These are phyloP conservation scores for Vanrija sp. DNA, from an alignment of 1,284 basidiomycete species.

Conservation along the genomic window DNA sequence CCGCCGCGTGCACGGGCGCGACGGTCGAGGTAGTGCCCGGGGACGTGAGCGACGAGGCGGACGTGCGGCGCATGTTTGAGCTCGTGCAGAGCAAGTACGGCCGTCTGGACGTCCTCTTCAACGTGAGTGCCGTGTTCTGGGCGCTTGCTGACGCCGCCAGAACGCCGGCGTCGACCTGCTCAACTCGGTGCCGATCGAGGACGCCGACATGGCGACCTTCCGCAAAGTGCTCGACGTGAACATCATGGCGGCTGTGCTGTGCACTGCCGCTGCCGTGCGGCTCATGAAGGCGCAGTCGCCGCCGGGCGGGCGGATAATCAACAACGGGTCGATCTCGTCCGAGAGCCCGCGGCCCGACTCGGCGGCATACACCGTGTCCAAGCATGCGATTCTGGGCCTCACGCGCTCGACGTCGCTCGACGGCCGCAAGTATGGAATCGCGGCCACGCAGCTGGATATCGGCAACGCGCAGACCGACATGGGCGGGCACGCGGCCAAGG, in stretches of 20 bases:
- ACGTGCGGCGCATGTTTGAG: constrained; percentile 55
- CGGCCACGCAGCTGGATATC: constrained; percentile 74
- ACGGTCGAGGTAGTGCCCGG: constrained; percentile 54
- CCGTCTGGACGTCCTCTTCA: constrained; percentile 68
- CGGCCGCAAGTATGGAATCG: constrained; percentile 66
- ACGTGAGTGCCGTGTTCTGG: constrained; percentile 52
- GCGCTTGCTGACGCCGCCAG: constrained; percentile 18
- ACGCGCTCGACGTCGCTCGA: constrained; percentile 71
- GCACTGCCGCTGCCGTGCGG: constrained; percentile 66
- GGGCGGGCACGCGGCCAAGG: constrained; percentile 51
- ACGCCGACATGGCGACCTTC: constrained; percentile 61
- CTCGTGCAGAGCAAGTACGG: constrained; percentile 59
- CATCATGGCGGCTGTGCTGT: constrained; percentile 67
- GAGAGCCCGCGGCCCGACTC: constrained; percentile 63
- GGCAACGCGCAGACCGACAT: constrained; percentile 67
- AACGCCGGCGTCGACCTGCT: constrained; percentile 58
- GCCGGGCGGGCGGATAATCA: constrained; percentile 74
- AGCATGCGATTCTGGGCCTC: constrained; percentile 71
- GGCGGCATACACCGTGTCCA: constrained; percentile 66
- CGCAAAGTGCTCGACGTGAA: constrained; percentile 65
- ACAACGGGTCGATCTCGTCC: constrained; percentile 74
- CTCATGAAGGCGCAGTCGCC: constrained; percentile 68
- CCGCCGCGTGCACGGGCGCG: constrained; percentile 34
- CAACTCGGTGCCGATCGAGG: constrained; percentile 56
- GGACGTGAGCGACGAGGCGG: constrained; percentile 53